Conservation (phyloP, 371 early-diverging fungal genomes). For the Lichtheimia ornata region DNA sequence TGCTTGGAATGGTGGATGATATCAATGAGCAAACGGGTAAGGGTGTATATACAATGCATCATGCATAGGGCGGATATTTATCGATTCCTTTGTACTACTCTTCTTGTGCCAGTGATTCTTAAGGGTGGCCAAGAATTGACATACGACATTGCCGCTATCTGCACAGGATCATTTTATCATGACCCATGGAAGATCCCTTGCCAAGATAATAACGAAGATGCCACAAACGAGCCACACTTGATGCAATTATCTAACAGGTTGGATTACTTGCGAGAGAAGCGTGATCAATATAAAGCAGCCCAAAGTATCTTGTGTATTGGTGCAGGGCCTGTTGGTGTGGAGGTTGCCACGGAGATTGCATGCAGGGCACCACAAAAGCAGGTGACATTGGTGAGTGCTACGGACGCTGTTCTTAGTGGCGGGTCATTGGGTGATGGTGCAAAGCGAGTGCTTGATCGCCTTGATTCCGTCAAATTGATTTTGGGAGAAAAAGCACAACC, state of each 20-base stretch:
- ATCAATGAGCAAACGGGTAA: slow-evolving; percentile 30
- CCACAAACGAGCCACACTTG: not conserved
- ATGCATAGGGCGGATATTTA: not conserved
- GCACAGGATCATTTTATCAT: slow-evolving; percentile 39
- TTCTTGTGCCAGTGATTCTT: not conserved
- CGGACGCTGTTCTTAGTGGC: slow-evolving; percentile 17
- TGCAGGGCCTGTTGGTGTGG: slow-evolving; percentile 58
- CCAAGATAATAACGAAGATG: not conserved
- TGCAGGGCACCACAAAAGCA: slow-evolving; percentile 37
- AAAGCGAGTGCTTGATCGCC: slow-evolving; percentile 19
- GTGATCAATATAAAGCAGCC: slow-evolving; percentile 31
- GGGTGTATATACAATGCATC: slow-evolving; percentile 1
- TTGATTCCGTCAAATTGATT: slow-evolving; percentile 17
- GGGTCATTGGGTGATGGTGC: slow-evolving; percentile 20
- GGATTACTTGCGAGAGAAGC: slow-evolving; percentile 22
- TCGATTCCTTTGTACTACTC: not conserved
- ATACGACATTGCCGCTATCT: slow-evolving; percentile 30
- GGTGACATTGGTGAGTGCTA: slow-evolving; percentile 42
- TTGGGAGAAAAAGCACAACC: slow-evolving; percentile 22
- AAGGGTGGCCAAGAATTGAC: slow-evolving; percentile 8
- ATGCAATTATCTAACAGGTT: slow-evolving; percentile 16
- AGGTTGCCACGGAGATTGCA: slow-evolving; percentile 52
- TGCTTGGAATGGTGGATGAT: slow-evolving; percentile 24
- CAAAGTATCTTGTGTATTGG: slow-evolving; percentile 53
- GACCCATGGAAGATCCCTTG: slow-evolving; percentile 34